These are phyloP conservation scores for Carallia pectinifolia DNA, from an alignment of 345 rosid species.

Conservation along the genomic window DNA sequence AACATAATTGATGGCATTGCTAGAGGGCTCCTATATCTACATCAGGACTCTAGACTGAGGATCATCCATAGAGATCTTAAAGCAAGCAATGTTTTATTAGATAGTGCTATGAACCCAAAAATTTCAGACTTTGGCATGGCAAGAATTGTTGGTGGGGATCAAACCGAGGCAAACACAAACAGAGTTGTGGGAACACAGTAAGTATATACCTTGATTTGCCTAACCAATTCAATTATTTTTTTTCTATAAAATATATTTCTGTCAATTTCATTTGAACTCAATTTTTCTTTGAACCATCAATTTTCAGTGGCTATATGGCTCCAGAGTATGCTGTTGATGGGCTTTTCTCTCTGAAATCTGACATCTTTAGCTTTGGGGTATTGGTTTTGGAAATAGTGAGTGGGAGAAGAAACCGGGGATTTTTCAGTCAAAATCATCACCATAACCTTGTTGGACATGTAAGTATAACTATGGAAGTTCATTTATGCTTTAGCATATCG, in stretches of 20 bases:
- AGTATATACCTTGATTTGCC: neutral
- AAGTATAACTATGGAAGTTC: neutral
- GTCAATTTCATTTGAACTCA: neutral
- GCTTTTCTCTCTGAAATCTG: conserved; percentile 23
- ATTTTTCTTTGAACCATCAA: neutral
- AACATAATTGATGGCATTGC: conserved; percentile 44
- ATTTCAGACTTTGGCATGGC: conserved; percentile 26
- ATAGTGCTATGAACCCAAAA: conserved; percentile 20
- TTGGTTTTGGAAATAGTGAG: conserved; percentile 20
- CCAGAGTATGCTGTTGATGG: conserved; percentile 28
- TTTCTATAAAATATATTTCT: neutral
- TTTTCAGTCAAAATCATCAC: conserved; percentile 9
- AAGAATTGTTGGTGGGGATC: conserved; percentile 17
- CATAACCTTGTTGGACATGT: conserved; percentile 23
- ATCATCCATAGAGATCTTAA: conserved; percentile 46
- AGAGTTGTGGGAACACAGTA: conserved; percentile 24
- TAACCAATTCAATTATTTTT: neutral
- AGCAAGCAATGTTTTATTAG: conserved; percentile 20
- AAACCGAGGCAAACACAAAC: conserved; percentile 21
- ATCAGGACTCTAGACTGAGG: conserved; percentile 45
- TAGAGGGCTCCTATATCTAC: conserved; percentile 49
- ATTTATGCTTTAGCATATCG: too few species aligned
- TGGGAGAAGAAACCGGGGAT: conserved; percentile 21
- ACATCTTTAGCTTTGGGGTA: conserved; percentile 22
- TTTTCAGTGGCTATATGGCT: conserved; percentile 23